phyloP scores from a whole-genome alignment of 306 rosid species.

The Dryas alaskensis region DNA sequence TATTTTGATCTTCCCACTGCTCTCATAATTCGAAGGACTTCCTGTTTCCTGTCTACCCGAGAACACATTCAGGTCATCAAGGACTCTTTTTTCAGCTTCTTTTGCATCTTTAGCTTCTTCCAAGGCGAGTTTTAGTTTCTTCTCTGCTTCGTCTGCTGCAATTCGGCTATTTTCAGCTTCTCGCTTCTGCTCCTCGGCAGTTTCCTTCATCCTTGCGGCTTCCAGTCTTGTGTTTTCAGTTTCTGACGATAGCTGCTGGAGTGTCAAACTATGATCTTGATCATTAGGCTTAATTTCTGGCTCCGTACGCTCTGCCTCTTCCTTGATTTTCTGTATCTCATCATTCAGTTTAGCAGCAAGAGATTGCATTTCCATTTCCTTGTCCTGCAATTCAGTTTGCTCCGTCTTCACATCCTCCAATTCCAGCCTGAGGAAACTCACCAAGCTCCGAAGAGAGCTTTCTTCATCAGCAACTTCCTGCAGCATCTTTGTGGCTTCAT shows the following conservation, averaged over 20 bases:
- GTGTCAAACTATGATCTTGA: constrained; percentile 1
- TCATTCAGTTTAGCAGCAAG: constrained; percentile 28
- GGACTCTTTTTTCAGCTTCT: constrained; percentile 53
- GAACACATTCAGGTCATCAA: constrained; percentile 46
- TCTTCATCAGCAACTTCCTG: constrained; percentile 60
- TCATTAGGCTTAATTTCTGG: no score
- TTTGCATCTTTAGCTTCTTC: constrained; percentile 57
- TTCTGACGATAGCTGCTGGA: constrained; percentile 41
- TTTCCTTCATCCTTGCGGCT: constrained; percentile 50
- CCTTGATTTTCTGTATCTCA: constrained; percentile 27
- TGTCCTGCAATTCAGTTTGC: constrained; percentile 33
- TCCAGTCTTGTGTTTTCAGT: constrained; percentile 45
- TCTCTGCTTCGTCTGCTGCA: constrained; percentile 45
- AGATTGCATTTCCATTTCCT: constrained; percentile 36
- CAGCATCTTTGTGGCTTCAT: constrained; percentile 57
- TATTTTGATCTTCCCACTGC: constrained; percentile 39
- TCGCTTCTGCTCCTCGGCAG: constrained; percentile 39
- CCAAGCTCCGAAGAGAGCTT: constrained; percentile 46
- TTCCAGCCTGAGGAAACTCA: constrained; percentile 47
- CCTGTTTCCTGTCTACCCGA: constrained; percentile 27
- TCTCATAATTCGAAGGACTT: constrained; percentile 20
- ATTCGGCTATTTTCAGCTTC: constrained; percentile 42
- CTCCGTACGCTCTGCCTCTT: constrained; percentile 15
- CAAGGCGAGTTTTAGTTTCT: constrained; percentile 36
- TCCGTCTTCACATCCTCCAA: constrained; percentile 50